These are phyloP conservation scores for Microglena sp. DNA, from an alignment of 139 green algal species.

Conservation along the genomic window DNA sequence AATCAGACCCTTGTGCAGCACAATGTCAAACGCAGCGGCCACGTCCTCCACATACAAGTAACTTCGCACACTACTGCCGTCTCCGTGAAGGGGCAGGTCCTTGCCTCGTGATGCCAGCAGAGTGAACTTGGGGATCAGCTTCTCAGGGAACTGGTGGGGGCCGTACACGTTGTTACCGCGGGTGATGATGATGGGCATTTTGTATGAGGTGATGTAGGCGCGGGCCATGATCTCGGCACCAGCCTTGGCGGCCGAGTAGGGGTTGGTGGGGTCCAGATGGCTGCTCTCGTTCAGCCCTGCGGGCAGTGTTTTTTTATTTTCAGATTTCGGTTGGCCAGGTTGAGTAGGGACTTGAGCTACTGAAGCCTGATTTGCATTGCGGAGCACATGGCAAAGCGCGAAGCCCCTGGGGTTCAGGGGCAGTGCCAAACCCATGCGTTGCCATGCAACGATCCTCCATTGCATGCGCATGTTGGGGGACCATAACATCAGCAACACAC, in stretches of 20 bases:
- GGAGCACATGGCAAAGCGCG: too few species aligned
- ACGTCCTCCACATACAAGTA: conserved; percentile 95
- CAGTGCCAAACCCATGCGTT: too few species aligned
- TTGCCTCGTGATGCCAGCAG: conserved; percentile 53
- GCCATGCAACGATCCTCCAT: not conserved
- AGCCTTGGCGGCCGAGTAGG: conserved; percentile 97
- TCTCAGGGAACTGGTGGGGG: conserved; percentile 85
- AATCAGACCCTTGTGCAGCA: conserved; percentile 67
- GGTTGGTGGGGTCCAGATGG: conserved; percentile 91
- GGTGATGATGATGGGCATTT: conserved; percentile 88
- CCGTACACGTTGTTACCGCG: conserved; percentile 99
- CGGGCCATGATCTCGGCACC: conserved; percentile 96
- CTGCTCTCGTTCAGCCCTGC: conserved; percentile 64
- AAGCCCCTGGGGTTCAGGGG: too few species aligned
- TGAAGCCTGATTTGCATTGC: too few species aligned
- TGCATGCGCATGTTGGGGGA: not conserved
- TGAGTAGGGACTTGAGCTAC: too few species aligned
- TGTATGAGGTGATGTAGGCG: conserved; percentile 78
- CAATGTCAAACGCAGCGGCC: conserved; percentile 75
- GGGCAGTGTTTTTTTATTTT: too few species aligned
- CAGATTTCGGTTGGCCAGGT: too few species aligned
- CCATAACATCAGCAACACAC: too few species aligned
- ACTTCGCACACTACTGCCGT: conserved; percentile 35
- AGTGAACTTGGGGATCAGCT: conserved; percentile 81
- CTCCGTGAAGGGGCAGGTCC: conserved; percentile 39